These are phyloP conservation scores for Elsinoe arachidis DNA, from an alignment of 2,329 filamentous ascomycete genomes.

Conservation along the genomic window DNA sequence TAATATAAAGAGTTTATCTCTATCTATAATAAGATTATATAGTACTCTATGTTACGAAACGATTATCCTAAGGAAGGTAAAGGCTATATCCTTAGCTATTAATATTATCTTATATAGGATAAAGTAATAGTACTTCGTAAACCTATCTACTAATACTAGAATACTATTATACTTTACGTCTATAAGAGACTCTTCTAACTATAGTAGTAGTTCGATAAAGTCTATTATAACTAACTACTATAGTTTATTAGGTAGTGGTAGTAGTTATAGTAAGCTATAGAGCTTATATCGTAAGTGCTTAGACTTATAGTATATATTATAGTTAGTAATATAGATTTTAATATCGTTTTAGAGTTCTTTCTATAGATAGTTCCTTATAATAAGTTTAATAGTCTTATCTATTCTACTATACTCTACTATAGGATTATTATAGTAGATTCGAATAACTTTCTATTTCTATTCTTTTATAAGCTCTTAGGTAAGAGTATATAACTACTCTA, in stretches of 20 bases:
- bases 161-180: slow-evolving; percentile 5
- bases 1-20: slow-evolving; percentile 14
- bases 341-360: slow-evolving; percentile 1
- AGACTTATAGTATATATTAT: neutral
- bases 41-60: too few species aligned
- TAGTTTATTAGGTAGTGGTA: neutral
- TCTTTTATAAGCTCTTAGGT: neutral
- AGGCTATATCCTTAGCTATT: too few species aligned
- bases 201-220: neutral
- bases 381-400: slow-evolving; percentile 1
- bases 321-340: too few species aligned
- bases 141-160: neutral
- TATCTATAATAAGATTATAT: too few species aligned
- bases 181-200: slow-evolving; percentile 1
- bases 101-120: too few species aligned
- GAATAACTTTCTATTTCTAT: neutral
- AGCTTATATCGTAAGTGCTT: neutral
- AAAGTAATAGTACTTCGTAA: too few species aligned
- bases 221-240: slow-evolving; percentile 3
- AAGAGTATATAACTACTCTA: neutral
- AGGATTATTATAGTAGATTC: neutral
- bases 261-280: neutral
- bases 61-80: too few species aligned
- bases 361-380: slow-evolving; percentile 2
- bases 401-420: neutral